Base-by-base conservation (phyloP, 768 basidiomycete species). In the Baorangia bicolor region DNA sequence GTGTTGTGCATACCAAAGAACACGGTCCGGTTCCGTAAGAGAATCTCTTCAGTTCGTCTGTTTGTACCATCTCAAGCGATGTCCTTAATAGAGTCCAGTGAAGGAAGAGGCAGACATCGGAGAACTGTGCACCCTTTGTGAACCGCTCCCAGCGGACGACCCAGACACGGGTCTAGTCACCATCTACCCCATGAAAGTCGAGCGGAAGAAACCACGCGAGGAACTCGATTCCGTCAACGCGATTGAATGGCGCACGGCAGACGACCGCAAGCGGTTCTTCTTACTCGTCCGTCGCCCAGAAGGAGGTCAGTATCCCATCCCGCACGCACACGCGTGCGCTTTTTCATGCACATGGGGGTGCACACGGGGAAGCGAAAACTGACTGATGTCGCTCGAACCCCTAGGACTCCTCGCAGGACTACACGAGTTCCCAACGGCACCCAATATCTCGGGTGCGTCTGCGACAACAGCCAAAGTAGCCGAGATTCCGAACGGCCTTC, bases 371-470 rank as follows among this genome's bases (percentile, higher is more conserved):
- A 10, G 37, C 27, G 25, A 37, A 61, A 30, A 45, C 57, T 59
- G 41, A 50, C 56, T n/a, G 1, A 43, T 42, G 12, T 27, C 13
- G 2, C 42, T 58, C 43, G 48, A 47, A 12, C 12, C 13, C 47
- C 33, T 57, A 97, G 95, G 95, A 23, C 85, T 98, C 43, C 77
- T 98, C 50, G 95, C 92, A 20, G 93, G 95, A 11, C 75, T 98
- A 39, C 86, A 87, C 68, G 94, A 98, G 65, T 94, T 94, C 74
- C 91, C 93, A 52, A 83, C 90, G 21, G 71, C 74, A 37, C 68
- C 81, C 51, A 78, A 87, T 67, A 78, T 88, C 53, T 67, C 78
- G 38, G 73, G 71, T 21, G 43, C 35, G 63, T 71, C 76, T 42
- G 74, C 77, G 11, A 74, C 77, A 12, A 55, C 64, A n/a, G 64